Conservation (phyloP, 306 rosid genomes). For the Prunus persica region Prunus_persica_NCBIv2 NC_034010.1:30076001-30076500, state of each 20-base stretch:
- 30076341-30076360: background rate
- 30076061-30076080: constrained; percentile 28
- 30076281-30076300: background rate
- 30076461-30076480: too few relatives aligned
- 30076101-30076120: constrained; percentile 23
- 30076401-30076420: background rate
- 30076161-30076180: background rate
- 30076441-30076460: background rate
- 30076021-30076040: background rate
- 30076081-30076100: constrained; percentile 53
- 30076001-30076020: background rate
- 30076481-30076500: background rate
- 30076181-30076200: background rate
- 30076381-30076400: background rate
- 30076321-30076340: background rate
- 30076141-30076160: background rate
- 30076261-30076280: background rate
- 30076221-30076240: background rate
- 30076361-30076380: background rate
- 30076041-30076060: too few relatives aligned
- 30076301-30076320: background rate
- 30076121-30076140: constrained; percentile 35
- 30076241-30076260: background rate
- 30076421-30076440: background rate
- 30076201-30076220: background rate